Evolutionary conservation across 306 rosid species (phyloP).

Genomic region (Vachellia pachyceras): DNA sequence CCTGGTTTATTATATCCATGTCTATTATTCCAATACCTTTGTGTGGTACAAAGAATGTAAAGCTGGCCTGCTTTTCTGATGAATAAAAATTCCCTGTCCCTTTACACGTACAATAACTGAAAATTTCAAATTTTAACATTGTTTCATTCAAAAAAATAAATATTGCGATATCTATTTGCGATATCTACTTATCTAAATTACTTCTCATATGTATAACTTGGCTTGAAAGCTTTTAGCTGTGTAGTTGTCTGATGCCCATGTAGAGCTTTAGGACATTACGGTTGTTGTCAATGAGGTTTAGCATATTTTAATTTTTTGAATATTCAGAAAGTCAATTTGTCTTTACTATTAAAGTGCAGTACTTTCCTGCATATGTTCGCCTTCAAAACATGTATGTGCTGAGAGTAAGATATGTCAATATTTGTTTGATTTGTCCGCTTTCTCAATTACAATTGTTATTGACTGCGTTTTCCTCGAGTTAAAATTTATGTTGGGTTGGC

Average conservation of each 20-base stretch:
- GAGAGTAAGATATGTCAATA: not conserved
- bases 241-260: not conserved
- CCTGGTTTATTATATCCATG: slow-evolving; percentile 1
- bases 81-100: not conserved
- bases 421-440: not conserved
- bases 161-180: not conserved
- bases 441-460: not conserved
- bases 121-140: not conserved
- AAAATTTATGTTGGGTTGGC: slow-evolving; percentile 1
- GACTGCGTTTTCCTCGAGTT: not conserved
- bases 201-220: not conserved
- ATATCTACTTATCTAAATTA: not conserved
- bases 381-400: not conserved
- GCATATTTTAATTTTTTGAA: not conserved
- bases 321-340: not conserved
- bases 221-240: not conserved
- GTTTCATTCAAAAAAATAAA: not conserved
- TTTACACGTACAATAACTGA: not conserved
- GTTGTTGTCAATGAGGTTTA: not conserved
- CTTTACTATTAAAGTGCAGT: not conserved
- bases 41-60: not conserved
- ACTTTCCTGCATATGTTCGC: not conserved
- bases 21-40: not conserved
- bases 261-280: not conserved
- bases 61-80: not conserved